These are phyloP conservation scores for Penicillium sp. DNA, from an alignment of 2,329 filamentous ascomycete species.

Conservation along the genomic window DNA sequence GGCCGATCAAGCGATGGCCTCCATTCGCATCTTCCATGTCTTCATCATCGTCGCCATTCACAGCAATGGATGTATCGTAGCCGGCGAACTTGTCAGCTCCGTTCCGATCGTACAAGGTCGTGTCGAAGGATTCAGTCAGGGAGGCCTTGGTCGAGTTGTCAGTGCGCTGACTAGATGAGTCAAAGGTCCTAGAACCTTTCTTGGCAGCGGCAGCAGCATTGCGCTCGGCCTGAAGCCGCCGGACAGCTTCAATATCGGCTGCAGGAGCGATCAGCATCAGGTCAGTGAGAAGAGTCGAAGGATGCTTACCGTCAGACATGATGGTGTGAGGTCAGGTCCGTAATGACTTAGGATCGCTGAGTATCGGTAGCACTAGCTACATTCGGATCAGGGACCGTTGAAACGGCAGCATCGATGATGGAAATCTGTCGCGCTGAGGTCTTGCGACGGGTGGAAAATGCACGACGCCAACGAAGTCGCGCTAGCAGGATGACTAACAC, in stretches of 20 bases:
- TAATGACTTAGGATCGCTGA: constrained; percentile 31
- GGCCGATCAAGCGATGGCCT: constrained; percentile 80
- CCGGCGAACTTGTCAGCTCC: constrained; percentile 79
- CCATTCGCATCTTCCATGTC: constrained; percentile 75
- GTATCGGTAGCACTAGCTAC: constrained; percentile 33
- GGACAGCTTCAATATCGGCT: constrained; percentile 85
- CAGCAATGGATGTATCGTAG: constrained; percentile 87
- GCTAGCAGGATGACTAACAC: constrained; percentile 22
- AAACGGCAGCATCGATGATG: constrained; percentile 30
- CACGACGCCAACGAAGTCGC: constrained; percentile 24
- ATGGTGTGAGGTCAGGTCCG: constrained; percentile 30
- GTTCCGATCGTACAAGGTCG: constrained; percentile 78
- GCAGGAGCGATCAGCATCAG: constrained; percentile 26
- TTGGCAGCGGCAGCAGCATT: constrained; percentile 76
- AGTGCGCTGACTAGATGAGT: constrained; percentile 76
- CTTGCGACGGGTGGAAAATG: constrained; percentile 25
- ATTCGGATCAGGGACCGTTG: constrained; percentile 38
- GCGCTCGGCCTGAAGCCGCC: constrained; percentile 88
- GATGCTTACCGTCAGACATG: constrained; percentile 49
- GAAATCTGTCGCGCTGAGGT: constrained; percentile 22
- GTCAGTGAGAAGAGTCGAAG: constrained; percentile 12
- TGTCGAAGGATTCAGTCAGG: constrained; percentile 84
- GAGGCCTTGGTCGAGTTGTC: constrained; percentile 87
- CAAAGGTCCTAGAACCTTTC: constrained; percentile 79
- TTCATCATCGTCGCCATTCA: constrained; percentile 75